Conservation (phyloP, 1,139 yeast species). For the Barnettozyma hawaiiensis region DNA sequence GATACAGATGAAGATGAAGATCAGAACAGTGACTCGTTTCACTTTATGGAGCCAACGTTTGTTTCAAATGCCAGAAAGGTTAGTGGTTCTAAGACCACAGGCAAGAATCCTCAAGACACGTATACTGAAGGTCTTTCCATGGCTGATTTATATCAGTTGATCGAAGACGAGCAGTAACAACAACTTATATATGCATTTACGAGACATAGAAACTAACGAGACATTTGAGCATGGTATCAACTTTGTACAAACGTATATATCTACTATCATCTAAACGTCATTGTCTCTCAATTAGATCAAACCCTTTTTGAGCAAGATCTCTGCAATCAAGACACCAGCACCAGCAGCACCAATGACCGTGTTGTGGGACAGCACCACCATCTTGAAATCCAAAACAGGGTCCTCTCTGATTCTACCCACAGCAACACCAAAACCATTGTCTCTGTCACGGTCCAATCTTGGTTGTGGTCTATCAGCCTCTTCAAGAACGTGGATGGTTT, state of each 20-base stretch:
- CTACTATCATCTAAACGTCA: background rate
- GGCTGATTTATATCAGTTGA: slow-evolving; percentile 19
- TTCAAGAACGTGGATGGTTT: slow-evolving; percentile 86
- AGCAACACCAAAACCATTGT: slow-evolving; percentile 87
- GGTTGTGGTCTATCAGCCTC: slow-evolving; percentile 97
- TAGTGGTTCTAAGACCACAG: slow-evolving; percentile 4
- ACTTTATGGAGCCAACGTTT: slow-evolving; percentile 24
- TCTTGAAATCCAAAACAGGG: slow-evolving; percentile 87
- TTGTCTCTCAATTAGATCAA: slow-evolving; percentile 45
- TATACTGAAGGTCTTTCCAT: slow-evolving; percentile 19
- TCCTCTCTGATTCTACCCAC: slow-evolving; percentile 95
- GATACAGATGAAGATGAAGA: slow-evolving; percentile 12
- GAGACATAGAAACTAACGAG: background rate
- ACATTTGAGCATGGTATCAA: too few species aligned
- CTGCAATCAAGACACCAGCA: slow-evolving; percentile 96
- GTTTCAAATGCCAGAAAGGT: slow-evolving; percentile 17
- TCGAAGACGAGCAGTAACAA: slow-evolving; percentile 21
- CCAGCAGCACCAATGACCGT: slow-evolving; percentile 99
- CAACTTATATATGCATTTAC: background rate
- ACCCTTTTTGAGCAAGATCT: slow-evolving; percentile 71
- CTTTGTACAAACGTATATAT: background rate
- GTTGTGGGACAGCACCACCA: slow-evolving; percentile 94
- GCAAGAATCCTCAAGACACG: background rate
- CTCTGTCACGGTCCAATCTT: slow-evolving; percentile 93
- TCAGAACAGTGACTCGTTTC: slow-evolving; percentile 8